phyloP scores from a whole-genome alignment of 352 stramenopile species.

The Nothophytophthora sp. region DNA sequence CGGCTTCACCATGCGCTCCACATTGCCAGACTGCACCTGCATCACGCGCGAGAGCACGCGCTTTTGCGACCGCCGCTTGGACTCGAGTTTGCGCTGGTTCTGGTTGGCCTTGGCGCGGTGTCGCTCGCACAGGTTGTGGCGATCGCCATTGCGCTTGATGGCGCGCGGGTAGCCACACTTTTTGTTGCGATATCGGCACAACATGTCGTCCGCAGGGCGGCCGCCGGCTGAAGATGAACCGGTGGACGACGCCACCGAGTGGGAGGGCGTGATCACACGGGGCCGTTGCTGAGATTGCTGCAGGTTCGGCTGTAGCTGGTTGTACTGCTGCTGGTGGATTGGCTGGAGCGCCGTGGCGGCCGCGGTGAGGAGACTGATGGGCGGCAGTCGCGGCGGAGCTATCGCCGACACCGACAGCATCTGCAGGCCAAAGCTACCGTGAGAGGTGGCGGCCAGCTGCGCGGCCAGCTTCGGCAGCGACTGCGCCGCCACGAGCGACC shows the following conservation, averaged over 20 bases:
- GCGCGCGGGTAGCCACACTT: constrained; percentile 57
- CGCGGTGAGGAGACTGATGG: constrained; percentile 51
- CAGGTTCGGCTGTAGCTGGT: constrained; percentile 1
- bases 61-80: constrained; percentile 74
- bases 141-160: constrained; percentile 68
- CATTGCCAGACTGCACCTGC: constrained; percentile 4
- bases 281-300: constrained; percentile 7
- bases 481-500: constrained; percentile 2
- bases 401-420: constrained; percentile 25
- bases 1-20: constrained; percentile 13
- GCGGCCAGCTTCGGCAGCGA: constrained; percentile 20
- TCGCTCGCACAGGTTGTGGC: constrained; percentile 65
- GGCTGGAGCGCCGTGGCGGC: constrained; percentile 39
- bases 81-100: constrained; percentile 84
- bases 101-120: constrained; percentile 76
- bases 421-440: constrained; percentile 25
- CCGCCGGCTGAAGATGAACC: neutral
- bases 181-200: constrained; percentile 70
- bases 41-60: constrained; percentile 20
- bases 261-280: neutral
- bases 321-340: constrained; percentile 6
- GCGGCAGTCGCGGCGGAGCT: constrained; percentile 32
- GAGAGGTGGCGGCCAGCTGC: constrained; percentile 15
- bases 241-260: neutral
- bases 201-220: constrained; percentile 22